Evolutionary conservation across 2,329 filamentous ascomycete species (phyloP).

Genomic region (Elsinoe ampelina): DNA sequence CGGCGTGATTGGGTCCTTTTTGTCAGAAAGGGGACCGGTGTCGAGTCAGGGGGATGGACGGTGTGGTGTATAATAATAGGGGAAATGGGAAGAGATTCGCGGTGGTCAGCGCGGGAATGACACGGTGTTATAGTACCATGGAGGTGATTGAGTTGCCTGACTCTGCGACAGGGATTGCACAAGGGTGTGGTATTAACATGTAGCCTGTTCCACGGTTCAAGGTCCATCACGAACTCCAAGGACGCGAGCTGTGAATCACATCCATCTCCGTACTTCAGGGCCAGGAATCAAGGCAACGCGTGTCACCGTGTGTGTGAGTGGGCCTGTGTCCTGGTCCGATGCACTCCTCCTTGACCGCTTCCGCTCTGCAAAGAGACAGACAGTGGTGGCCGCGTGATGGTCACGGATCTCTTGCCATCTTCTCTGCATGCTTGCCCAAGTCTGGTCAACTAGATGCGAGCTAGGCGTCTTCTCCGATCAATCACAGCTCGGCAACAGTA

Average conservation of each 20-base stretch:
- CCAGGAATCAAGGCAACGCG: too few relatives aligned
- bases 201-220: constrained; percentile 1
- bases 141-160: background rate
- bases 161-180: constrained; percentile 7
- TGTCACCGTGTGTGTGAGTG: too few relatives aligned
- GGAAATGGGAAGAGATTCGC: background rate
- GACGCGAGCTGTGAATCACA: background rate
- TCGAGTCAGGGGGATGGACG: constrained; percentile 5
- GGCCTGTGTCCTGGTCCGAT: background rate
- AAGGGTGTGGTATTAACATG: constrained; percentile 2
- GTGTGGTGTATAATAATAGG: background rate
- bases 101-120: background rate
- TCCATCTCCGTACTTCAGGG: background rate
- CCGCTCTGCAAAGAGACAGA: background rate
- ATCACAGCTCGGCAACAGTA: background rate
- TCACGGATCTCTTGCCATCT: background rate
- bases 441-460: background rate
- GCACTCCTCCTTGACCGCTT: background rate
- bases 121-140: background rate
- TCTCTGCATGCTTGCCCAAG: background rate
- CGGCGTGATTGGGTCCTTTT: constrained; percentile 7
- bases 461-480: background rate
- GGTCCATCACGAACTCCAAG: background rate
- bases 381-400: background rate
- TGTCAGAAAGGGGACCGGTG: constrained; percentile 6